Evolutionary conservation across 805 yeast genomes (phyloP).

Genomic region (Saccharomycopsis sp.): DNA sequence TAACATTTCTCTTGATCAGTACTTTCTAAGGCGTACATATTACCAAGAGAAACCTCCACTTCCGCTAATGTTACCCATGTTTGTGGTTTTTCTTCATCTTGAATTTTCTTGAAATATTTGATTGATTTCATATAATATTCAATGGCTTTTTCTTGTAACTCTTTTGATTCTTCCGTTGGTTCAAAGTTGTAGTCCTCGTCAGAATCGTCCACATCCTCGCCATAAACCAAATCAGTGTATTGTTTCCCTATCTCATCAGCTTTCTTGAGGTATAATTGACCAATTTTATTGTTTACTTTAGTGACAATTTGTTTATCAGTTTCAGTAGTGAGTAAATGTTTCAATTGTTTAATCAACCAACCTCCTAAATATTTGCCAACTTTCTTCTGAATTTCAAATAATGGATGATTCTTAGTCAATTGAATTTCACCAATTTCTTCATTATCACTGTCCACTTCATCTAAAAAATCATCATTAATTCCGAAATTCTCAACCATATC

Average conservation of each 20-base stretch:
- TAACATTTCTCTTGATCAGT: constrained; percentile 63
- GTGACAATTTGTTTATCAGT: background rate
- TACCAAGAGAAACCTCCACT: constrained; percentile 74
- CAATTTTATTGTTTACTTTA: constrained; percentile 42
- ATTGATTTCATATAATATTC: constrained; percentile 47
- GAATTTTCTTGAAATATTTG: constrained; percentile 47
- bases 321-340: background rate
- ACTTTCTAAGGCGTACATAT: constrained; percentile 57
- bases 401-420: constrained; percentile 43
- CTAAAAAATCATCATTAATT: constrained; percentile 41
- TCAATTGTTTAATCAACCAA: constrained; percentile 6
- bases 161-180: constrained; percentile 27
- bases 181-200: constrained; percentile 22
- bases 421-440: constrained; percentile 30
- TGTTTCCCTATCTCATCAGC: constrained; percentile 54
- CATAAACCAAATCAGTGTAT: constrained; percentile 53
- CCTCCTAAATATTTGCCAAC: constrained; percentile 38
- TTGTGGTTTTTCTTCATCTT: constrained; percentile 68
- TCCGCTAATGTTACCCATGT: constrained; percentile 84
- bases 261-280: constrained; percentile 56
- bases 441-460: constrained; percentile 53
- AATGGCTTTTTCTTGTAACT: constrained; percentile 46
- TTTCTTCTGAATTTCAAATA: constrained; percentile 33
- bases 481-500: constrained; percentile 67
- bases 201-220: constrained; percentile 38